Evolutionary conservation across 2,329 filamentous ascomycete genomes (phyloP).

Genomic region (Gaeumannomyces tritici): DNA sequence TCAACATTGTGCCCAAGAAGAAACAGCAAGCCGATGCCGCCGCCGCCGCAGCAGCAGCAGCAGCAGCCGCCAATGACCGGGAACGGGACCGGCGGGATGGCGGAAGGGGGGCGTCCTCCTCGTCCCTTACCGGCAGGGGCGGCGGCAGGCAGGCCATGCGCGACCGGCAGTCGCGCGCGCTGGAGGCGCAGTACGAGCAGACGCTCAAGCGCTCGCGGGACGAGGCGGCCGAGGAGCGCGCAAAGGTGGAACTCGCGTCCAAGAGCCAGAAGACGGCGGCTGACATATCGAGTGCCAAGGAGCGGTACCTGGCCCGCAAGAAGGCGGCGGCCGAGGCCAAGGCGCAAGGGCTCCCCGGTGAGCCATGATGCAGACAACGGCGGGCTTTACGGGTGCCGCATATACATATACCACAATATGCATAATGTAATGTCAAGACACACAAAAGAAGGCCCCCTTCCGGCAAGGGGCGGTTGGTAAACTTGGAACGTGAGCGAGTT

Average conservation of each 20-base stretch:
- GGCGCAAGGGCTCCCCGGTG: conserved; percentile 29
- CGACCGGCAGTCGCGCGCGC: conserved; percentile 68
- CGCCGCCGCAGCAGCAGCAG: too few relatives aligned
- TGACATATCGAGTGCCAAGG: conserved; percentile 69
- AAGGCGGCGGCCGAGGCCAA: conserved; percentile 62
- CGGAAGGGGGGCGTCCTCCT: conserved; percentile 15
- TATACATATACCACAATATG: too few relatives aligned
- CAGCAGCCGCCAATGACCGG: conserved; percentile 12
- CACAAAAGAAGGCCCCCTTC: too few relatives aligned
- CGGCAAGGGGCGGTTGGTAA: too few relatives aligned
- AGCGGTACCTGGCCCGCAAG: conserved; percentile 72
- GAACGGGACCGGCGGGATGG: conserved; percentile 16
- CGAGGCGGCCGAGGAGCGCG: conserved; percentile 55
- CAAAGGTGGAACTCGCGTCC: conserved; percentile 51
- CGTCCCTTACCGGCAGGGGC: conserved; percentile 34
- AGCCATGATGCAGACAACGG: conserved; percentile 4
- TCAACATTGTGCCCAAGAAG: conserved; percentile 62
- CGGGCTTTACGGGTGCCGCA: too few relatives aligned
- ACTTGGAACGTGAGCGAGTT: too few relatives aligned
- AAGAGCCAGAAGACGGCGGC: conserved; percentile 72
- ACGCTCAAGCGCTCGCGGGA: conserved; percentile 63
- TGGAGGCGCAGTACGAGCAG: conserved; percentile 68
- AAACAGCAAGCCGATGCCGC: conserved; percentile 29
- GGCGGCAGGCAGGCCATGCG: conserved; percentile 56
- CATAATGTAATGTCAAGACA: too few relatives aligned